Percentiles rank a stretch among this genome's conserved stretches.
phyloP scores from a whole-genome alignment of 1,284 basidiomycete species.

The Sporisorium scitamineum region DNA sequence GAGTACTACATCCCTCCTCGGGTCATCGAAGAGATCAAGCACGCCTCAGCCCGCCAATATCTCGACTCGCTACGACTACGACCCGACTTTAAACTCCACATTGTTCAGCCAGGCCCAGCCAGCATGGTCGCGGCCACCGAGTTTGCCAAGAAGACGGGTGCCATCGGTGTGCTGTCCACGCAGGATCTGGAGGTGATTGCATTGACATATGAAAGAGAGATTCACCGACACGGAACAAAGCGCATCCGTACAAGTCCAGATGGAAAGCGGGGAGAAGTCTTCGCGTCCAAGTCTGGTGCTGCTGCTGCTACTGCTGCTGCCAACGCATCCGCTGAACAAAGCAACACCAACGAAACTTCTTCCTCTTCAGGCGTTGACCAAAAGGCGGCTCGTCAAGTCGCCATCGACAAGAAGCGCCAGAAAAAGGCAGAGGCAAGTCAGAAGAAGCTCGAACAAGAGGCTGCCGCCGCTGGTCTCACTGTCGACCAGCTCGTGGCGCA shows the following conservation, averaged over 20 bases:
- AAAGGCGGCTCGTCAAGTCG: constrained; percentile 28
- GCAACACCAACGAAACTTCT: constrained; percentile 21
- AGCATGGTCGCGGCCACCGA: constrained; percentile 77
- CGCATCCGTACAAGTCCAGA: constrained; percentile 72
- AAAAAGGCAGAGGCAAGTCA: constrained; percentile 39
- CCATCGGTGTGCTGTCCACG: constrained; percentile 90
- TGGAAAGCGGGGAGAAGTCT: constrained; percentile 54
- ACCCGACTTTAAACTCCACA: constrained; percentile 58
- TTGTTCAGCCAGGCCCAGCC: constrained; percentile 61
- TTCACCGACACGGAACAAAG: constrained; percentile 72
- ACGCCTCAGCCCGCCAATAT: constrained; percentile 62
- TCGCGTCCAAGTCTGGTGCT: constrained; percentile 1
- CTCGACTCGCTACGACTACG: constrained; percentile 58
- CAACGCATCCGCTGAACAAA: constrained; percentile 14
- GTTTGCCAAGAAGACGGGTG: constrained; percentile 95
- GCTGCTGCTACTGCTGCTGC: constrained; percentile 2
- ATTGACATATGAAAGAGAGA: constrained; percentile 83
- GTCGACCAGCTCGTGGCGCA: constrained; percentile 35
- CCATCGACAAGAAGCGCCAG: constrained; percentile 49
- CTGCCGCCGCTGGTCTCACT: constrained; percentile 29
- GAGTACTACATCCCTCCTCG: constrained; percentile 64
- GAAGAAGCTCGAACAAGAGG: constrained; percentile 37
- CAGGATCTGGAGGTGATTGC: constrained; percentile 93
- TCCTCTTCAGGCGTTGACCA: constrained; percentile 11
- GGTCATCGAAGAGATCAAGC: constrained; percentile 66